Evolutionary conservation across 2,329 filamentous ascomycete species (phyloP).

Genomic region (Fusarium gaditjirri): DNA sequence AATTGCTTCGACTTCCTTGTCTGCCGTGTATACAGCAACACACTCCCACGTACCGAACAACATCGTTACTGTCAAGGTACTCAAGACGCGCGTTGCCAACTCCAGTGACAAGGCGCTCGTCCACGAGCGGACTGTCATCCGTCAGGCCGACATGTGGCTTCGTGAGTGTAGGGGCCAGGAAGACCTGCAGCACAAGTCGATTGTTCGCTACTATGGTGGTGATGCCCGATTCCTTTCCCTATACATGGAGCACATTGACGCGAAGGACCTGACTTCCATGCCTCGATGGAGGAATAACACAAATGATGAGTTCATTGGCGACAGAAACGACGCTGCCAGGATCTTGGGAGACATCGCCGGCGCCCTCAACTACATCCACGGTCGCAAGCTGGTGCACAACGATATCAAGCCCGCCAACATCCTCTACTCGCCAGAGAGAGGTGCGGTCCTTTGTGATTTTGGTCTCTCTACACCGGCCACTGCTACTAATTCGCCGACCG

Average conservation of each 20-base stretch:
- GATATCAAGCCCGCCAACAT: slow-evolving; percentile 73
- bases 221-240: slow-evolving; percentile 69
- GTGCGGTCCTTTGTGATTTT: slow-evolving; percentile 70
- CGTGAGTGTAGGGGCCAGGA: slow-evolving; percentile 68
- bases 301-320: slow-evolving; percentile 63
- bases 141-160: slow-evolving; percentile 69
- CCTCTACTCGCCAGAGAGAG: slow-evolving; percentile 67
- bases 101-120: slow-evolving; percentile 58
- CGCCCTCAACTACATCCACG: slow-evolving; percentile 67
- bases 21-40: slow-evolving; percentile 65
- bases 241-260: slow-evolving; percentile 71
- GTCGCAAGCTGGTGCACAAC: slow-evolving; percentile 65
- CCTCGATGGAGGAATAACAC: slow-evolving; percentile 60
- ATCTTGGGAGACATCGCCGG: slow-evolving; percentile 65
- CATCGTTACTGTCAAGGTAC: slow-evolving; percentile 69
- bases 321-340: slow-evolving; percentile 59
- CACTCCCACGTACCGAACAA: slow-evolving; percentile 64
- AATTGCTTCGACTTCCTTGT: slow-evolving; percentile 66
- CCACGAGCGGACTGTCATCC: slow-evolving; percentile 65
- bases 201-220: slow-evolving; percentile 67
- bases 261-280: slow-evolving; percentile 62
- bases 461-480: slow-evolving; percentile 62
- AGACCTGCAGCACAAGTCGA: slow-evolving; percentile 65
- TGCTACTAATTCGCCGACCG: slow-evolving; percentile 57
- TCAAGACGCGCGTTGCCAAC: slow-evolving; percentile 62